Base-by-base conservation (phyloP, 352 stramenopile genomes). In the Albugo candida region DNA sequence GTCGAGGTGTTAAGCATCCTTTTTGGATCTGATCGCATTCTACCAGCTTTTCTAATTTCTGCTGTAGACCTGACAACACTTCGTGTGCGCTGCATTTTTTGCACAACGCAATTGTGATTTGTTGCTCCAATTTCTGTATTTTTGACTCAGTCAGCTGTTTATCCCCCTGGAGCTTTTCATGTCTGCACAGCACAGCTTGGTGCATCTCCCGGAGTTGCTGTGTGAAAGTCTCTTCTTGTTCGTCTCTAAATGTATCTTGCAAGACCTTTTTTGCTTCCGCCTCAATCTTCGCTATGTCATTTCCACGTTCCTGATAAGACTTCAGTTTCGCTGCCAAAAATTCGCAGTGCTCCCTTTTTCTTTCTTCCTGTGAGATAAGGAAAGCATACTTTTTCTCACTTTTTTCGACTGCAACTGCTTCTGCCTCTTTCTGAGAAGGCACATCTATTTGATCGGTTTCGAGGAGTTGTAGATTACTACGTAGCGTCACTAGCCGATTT, bases 1-100 rank as follows among this genome's bases (percentile, higher is more conserved):
- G 75, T 10, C 75, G 64, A 5, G 75, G 75, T 6, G 75, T 85
- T 51, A 85, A 74, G 51, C 72, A 84, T 13, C 56, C 48, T 19
- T 65, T 61, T 0, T 65, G 59, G 27, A 45, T 48, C 13, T 36
- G 12, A 36, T 41, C 40, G 27, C 46, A 42, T 35, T 54, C 51
- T 13, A 20, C 47, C 13, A 39, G 44, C 8, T 79, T 59, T 18
- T 77, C 62, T 1, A 54, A 40, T 56, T 84, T 68, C 0, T 82
- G 42, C 13, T 43, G 18, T 19, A 38, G 36, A 31, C 78, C 82
- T 21, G 73, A 65, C 0, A 51, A 45, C 6, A 80, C 57, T 5
- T 62, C 61, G 1, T 66, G 56, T 8, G 53, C 27, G 1, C 65
- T 59, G 14, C 65, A 52, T 0, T 54, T 34, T 1, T 51, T 39